These are phyloP conservation scores for Fragosphaeria purpurea DNA, from an alignment of 2,329 filamentous ascomycete species.

Conservation along the genomic window DNA sequence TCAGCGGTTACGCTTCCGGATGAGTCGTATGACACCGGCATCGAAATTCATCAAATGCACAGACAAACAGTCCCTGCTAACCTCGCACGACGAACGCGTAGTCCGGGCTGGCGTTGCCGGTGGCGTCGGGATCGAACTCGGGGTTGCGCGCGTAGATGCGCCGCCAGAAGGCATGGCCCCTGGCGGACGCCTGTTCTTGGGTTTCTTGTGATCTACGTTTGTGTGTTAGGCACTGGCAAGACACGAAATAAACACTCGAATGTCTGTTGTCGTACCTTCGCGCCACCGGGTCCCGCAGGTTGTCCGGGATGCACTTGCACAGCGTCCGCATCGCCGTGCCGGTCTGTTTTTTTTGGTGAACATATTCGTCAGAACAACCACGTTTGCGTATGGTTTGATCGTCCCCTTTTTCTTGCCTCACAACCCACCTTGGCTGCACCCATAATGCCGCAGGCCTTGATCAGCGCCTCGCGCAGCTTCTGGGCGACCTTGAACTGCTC, in stretches of 20 bases:
- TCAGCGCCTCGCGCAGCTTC: constrained; percentile 11
- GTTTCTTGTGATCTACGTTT: constrained; percentile 1
- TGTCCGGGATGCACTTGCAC: constrained; percentile 6
- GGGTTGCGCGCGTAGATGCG: constrained; percentile 11
- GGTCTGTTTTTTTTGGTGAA: not conserved
- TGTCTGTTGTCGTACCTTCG: constrained; percentile 1
- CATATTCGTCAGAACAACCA: not conserved
- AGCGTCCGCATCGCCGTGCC: constrained; percentile 11
- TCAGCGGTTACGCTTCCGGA: not conserved
- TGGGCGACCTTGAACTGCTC: constrained; percentile 1
- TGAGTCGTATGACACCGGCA: not conserved
- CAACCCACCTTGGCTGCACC: constrained; percentile 8
- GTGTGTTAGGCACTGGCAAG: too few relatives aligned
- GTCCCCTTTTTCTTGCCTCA: too few relatives aligned
- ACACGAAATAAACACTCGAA: too few relatives aligned
- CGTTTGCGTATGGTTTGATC: too few relatives aligned
- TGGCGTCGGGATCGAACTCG: constrained; percentile 11
- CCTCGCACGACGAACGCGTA: constrained; percentile 13
- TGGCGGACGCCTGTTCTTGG: constrained; percentile 2
- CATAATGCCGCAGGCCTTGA: constrained; percentile 11
- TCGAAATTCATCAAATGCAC: too few relatives aligned
- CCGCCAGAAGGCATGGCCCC: constrained; percentile 9
- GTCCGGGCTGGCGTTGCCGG: constrained; percentile 11
- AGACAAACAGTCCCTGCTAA: not conserved
- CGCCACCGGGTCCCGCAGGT: constrained; percentile 4